Percentiles rank a stretch among this genome's conserved stretches.
phyloP scores from a whole-genome alignment of 768 basidiomycete species.

The Nidula microcarpa region DNA sequence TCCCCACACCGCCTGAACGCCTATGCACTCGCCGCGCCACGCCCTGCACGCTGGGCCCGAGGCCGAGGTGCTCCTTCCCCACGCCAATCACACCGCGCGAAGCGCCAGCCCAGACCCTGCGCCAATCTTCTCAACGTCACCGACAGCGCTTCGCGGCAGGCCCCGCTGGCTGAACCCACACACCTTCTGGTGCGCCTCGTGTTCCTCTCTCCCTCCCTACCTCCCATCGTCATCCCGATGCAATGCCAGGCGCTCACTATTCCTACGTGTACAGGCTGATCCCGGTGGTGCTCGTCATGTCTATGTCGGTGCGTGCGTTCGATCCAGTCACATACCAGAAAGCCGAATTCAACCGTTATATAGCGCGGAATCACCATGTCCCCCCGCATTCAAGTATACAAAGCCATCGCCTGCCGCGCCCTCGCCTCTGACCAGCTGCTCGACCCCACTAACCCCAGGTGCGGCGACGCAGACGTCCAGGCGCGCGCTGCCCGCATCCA shows the following conservation, averaged over 20 bases:
- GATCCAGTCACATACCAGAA: not conserved
- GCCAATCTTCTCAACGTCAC: too few relatives aligned
- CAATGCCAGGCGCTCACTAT: not conserved
- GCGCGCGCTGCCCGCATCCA: constrained; percentile 72
- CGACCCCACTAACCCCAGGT: constrained; percentile 15
- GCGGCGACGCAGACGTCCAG: constrained; percentile 51
- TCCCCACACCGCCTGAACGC: too few relatives aligned
- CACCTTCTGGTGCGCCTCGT: too few relatives aligned
- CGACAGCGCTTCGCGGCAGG: too few relatives aligned
- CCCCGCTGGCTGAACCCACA: too few relatives aligned
- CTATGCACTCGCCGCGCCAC: too few relatives aligned
- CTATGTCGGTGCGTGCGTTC: constrained; percentile 54
- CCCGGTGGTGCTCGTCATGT: constrained; percentile 63
- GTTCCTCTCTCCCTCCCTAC: too few relatives aligned
- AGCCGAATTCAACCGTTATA: constrained; percentile 5
- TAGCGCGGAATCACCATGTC: constrained; percentile 81
- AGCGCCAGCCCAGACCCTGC: too few relatives aligned
- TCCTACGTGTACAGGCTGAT: constrained; percentile 50
- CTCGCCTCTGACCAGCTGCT: constrained; percentile 22
- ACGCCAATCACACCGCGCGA: too few relatives aligned
- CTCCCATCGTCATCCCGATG: too few relatives aligned
- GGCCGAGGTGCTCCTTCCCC: too few relatives aligned
- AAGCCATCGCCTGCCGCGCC: constrained; percentile 67
- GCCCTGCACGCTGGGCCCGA: too few relatives aligned
- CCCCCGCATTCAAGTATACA: constrained; percentile 78